A percentile compares a stretch with the other conserved stretches of the same genome.
Evolutionary conservation across 345 rosid species (phyloP).

Genomic region (Sonneratia alba): DNA sequence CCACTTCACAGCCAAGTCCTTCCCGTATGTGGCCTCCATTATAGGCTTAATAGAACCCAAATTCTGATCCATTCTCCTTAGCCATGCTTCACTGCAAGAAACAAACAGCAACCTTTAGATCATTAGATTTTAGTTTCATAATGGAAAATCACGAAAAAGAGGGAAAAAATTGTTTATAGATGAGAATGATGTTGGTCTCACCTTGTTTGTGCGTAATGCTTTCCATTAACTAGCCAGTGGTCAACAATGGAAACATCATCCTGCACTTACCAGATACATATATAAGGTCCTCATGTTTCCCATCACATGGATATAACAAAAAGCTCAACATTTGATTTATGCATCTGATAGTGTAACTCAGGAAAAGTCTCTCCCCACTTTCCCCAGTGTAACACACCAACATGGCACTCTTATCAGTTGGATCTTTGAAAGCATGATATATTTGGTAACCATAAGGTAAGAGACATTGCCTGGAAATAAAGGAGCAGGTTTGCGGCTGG

Average conservation of each 20-base stretch:
- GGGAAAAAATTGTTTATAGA: neutral
- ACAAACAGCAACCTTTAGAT: neutral
- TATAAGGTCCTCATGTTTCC: neutral
- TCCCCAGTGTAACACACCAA: neutral
- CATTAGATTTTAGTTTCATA: neutral
- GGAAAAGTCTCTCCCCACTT: neutral
- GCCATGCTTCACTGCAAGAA: constrained; percentile 68
- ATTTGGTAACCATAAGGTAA: neutral
- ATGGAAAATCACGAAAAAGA: neutral
- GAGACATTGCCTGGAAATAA: constrained; percentile 60
- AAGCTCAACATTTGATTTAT: neutral
- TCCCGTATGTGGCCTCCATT: constrained; percentile 75
- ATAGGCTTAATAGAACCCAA: constrained; percentile 38
- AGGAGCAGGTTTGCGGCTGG: constrained; percentile 80
- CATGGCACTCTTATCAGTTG: neutral
- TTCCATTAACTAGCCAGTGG: constrained; percentile 83
- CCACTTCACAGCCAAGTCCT: constrained; percentile 72
- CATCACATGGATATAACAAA: neutral
- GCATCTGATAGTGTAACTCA: neutral
- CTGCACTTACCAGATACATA: constrained; percentile 16
- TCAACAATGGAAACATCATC: constrained; percentile 59
- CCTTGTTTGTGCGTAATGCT: constrained; percentile 82
- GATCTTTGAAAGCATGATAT: neutral
- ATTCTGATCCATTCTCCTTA: constrained; percentile 71
- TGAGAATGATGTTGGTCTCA: constrained; percentile 1